A percentile compares a stretch with the other conserved stretches of the same genome.
phyloP scores from a whole-genome alignment of 352 stramenopile species.

The Phytopythium aichiense region DNA sequence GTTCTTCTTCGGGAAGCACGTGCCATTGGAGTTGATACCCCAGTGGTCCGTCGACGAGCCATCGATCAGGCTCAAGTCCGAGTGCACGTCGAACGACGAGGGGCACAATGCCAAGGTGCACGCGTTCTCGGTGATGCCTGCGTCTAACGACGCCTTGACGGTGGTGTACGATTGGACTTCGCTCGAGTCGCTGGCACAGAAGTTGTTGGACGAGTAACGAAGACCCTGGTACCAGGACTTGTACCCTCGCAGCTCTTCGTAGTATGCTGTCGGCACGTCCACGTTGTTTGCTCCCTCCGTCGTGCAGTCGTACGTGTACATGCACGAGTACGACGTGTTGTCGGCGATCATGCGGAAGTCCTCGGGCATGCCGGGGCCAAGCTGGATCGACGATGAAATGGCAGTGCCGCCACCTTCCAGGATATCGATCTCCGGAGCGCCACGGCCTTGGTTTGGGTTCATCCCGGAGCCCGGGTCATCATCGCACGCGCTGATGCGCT shows the following conservation, averaged over 20 bases:
- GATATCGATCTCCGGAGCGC: conserved; percentile 95
- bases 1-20: conserved; percentile 58
- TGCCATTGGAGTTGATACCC: conserved; percentile 60
- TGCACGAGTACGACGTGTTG: conserved; percentile 23
- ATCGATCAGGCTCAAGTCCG: conserved; percentile 37
- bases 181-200: conserved; percentile 21
- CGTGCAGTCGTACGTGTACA: conserved; percentile 37
- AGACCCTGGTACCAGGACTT: conserved; percentile 73
- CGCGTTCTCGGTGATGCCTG: conserved; percentile 43
- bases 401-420: conserved; percentile 83
- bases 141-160: conserved; percentile 28
- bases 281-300: conserved; percentile 39
- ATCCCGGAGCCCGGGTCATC: conserved; percentile 88
- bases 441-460: conserved; percentile 85
- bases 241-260: conserved; percentile 42
- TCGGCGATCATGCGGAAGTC: conserved; percentile 38
- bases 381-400: conserved; percentile 90
- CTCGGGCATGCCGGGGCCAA: conserved; percentile 64
- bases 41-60: conserved; percentile 24
- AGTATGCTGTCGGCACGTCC: conserved; percentile 35
- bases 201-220: conserved; percentile 54
- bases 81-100: conserved; percentile 48
- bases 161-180: conserved; percentile 32
- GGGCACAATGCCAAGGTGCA: conserved; percentile 39
- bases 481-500: conserved; percentile 89